phyloP scores from a whole-genome alignment of 352 stramenopile genomes.

The Saprolegnia diclina region DNA sequence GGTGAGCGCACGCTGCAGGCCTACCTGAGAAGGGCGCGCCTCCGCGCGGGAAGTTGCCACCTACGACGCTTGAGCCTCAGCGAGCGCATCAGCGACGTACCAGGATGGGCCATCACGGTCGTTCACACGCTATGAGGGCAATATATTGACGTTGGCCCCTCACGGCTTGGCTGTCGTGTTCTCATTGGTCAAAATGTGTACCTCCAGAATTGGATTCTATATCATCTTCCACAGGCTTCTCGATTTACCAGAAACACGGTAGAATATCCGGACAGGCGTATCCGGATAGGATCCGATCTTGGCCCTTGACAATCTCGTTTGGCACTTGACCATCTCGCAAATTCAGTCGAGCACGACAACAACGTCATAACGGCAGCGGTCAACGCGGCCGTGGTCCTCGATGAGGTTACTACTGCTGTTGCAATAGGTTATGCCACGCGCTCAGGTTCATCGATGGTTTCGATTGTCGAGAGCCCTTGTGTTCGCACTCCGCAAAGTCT shows the following conservation, averaged over 20 bases:
- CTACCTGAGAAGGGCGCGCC: slow-evolving; percentile 5
- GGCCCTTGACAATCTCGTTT: no score
- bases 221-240: background rate
- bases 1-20: background rate
- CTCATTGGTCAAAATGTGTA: background rate
- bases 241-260: background rate
- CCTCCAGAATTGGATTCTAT: background rate
- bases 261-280: background rate
- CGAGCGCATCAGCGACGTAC: background rate
- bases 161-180: background rate
- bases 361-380: no score
- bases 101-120: slow-evolving; percentile 7
- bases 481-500: no score
- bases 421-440: no score
- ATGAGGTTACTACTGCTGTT: no score
- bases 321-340: no score
- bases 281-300: no score
- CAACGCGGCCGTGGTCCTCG: no score
- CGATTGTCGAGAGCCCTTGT: no score
- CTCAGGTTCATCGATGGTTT: no score
- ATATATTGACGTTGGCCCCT: slow-evolving; percentile 12
- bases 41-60: background rate
- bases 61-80: background rate
- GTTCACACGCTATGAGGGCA: slow-evolving; percentile 8
- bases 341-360: no score